Evolutionary conservation across 805 yeast species (phyloP).

Genomic region (Metschnikowia gelsemii): DNA sequence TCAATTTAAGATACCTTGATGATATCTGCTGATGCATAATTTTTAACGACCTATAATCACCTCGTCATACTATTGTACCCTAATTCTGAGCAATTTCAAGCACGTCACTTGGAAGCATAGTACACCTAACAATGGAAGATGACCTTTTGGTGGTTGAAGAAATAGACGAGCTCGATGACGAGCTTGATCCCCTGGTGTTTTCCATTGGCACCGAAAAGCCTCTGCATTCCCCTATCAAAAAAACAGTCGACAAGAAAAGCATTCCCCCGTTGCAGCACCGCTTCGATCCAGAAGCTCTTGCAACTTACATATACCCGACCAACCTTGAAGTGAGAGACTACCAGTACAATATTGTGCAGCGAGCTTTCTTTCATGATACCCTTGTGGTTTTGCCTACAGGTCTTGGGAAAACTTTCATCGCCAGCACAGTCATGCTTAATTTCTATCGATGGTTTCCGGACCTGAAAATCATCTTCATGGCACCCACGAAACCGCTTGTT

Average conservation of each 20-base stretch:
- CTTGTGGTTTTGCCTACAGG: conserved; percentile 97
- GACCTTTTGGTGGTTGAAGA: background rate
- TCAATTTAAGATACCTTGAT: too few relatives aligned
- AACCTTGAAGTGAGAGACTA: conserved; percentile 84
- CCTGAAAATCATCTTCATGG: conserved; percentile 87
- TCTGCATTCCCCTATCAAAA: background rate
- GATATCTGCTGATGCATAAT: too few relatives aligned
- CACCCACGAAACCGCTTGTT: conserved; percentile 95
- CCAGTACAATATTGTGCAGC: conserved; percentile 75
- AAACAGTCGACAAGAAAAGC: background rate
- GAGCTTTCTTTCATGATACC: conserved; percentile 69
- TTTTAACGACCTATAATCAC: background rate
- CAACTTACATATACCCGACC: conserved; percentile 76
- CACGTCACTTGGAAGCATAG: background rate
- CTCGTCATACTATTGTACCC: background rate
- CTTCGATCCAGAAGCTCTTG: conserved; percentile 11
- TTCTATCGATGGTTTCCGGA: conserved; percentile 79
- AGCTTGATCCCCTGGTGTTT: conserved; percentile 15
- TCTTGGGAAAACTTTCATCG: conserved; percentile 94
- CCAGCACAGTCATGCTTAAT: conserved; percentile 90
- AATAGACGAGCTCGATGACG: conserved; percentile 18
- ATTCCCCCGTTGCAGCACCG: conserved; percentile 12
- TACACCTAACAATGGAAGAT: background rate
- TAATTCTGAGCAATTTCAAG: background rate
- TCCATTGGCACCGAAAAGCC: background rate